phyloP scores from a whole-genome alignment of 169 alveolate genomes.

The Plasmodium vinckei region DNA sequence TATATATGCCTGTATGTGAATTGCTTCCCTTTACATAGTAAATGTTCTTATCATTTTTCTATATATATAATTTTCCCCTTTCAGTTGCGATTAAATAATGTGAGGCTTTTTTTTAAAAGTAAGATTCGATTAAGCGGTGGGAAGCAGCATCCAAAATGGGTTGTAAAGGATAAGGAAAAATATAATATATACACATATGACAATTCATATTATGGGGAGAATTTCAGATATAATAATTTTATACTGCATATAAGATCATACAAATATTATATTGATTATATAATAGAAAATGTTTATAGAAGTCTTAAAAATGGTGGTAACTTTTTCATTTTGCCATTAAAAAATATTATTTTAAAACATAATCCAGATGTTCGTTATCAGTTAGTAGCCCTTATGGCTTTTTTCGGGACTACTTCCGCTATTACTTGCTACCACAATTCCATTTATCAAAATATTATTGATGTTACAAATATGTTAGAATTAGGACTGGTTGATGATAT shows the following conservation, averaged over 20 bases:
- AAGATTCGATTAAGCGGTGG: slow-evolving; percentile 75
- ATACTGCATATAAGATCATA: slow-evolving; percentile 73
- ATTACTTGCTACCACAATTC: slow-evolving; percentile 83
- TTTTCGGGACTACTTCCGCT: slow-evolving; percentile 85
- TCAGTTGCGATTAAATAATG: slow-evolving; percentile 76
- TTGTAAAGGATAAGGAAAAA: slow-evolving; percentile 74
- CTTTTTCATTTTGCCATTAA: slow-evolving; percentile 80
- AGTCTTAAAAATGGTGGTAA: slow-evolving; percentile 57
- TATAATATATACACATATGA: slow-evolving; percentile 71
- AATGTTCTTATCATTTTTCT: slow-evolving; percentile 3
- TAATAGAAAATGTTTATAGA: slow-evolving; percentile 66
- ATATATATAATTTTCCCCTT: background rate
- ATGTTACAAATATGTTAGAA: slow-evolving; percentile 78
- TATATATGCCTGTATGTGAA: too few relatives aligned
- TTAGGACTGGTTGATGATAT: slow-evolving; percentile 87
- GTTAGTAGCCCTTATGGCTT: slow-evolving; percentile 88
- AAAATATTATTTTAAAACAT: slow-evolving; percentile 80
- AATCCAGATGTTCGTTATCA: slow-evolving; percentile 91
- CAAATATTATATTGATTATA: slow-evolving; percentile 76
- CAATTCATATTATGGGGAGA: slow-evolving; percentile 74
- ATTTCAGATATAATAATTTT: slow-evolving; percentile 69
- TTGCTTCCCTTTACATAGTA: slow-evolving; percentile 1
- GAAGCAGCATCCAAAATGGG: slow-evolving; percentile 76
- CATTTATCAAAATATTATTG: slow-evolving; percentile 88
- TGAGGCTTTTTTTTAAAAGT: slow-evolving; percentile 73